Percentiles rank a stretch among this genome's conserved stretches.
phyloP scores from a whole-genome alignment of 2,329 filamentous ascomycete species.

The Cladobotryum protrusum region DNA sequence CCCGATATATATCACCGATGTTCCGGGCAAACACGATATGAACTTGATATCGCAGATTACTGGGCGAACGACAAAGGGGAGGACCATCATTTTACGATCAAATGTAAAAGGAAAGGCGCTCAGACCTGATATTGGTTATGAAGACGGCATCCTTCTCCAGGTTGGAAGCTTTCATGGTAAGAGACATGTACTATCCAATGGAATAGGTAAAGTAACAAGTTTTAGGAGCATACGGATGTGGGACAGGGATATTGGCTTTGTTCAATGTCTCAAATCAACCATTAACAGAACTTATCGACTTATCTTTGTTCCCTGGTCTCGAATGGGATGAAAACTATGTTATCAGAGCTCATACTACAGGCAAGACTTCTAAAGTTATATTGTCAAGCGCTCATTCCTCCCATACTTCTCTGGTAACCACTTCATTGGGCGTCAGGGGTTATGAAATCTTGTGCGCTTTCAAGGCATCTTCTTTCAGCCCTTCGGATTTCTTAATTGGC shows the following conservation, averaged over 20 bases:
- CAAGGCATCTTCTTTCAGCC: slow-evolving; percentile 53
- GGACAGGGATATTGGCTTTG: slow-evolving; percentile 71
- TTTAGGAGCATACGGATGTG: slow-evolving; percentile 49
- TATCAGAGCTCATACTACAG: slow-evolving; percentile 64
- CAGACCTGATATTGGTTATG: slow-evolving; percentile 68
- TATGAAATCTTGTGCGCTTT: slow-evolving; percentile 80
- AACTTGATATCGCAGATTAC: slow-evolving; percentile 75
- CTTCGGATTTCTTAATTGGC: slow-evolving; percentile 21
- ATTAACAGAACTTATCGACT: slow-evolving; percentile 61
- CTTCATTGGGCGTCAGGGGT: slow-evolving; percentile 57
- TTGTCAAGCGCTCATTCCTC: slow-evolving; percentile 23
- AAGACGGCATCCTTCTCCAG: slow-evolving; percentile 67
- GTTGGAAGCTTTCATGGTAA: slow-evolving; percentile 70
- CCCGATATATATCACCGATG: slow-evolving; percentile 90
- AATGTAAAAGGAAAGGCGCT: slow-evolving; percentile 66
- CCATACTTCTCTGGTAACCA: slow-evolving; percentile 47
- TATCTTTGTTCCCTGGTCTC: slow-evolving; percentile 69
- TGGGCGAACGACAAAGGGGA: slow-evolving; percentile 62
- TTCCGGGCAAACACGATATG: slow-evolving; percentile 73
- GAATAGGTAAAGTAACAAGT: not conserved
- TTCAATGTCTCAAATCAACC: slow-evolving; percentile 70
- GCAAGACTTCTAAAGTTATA: slow-evolving; percentile 51
- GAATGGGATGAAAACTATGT: slow-evolving; percentile 55
- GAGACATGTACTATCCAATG: slow-evolving; percentile 4
- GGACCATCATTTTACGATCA: slow-evolving; percentile 76